phyloP scores from a whole-genome alignment of 1,284 basidiomycete species.

The Moniliophthora roreri region DNA sequence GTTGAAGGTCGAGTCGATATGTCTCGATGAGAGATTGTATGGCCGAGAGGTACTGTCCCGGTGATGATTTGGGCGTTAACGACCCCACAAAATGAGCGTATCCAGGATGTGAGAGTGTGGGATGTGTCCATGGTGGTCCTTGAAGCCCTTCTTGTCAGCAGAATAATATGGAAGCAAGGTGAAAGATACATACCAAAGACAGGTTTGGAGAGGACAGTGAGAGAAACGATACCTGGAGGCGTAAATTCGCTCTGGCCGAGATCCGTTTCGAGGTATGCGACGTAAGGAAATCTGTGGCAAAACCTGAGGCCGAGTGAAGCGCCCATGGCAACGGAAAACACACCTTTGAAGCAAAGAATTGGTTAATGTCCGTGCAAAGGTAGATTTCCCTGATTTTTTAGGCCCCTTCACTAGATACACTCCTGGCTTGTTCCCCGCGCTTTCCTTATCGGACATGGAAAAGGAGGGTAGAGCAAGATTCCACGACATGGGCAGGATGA shows the following conservation, averaged over 20 bases:
- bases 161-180: background rate
- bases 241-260: slow-evolving; percentile 94
- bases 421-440: slow-evolving; percentile 20
- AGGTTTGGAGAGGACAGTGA: slow-evolving; percentile 71
- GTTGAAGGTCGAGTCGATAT: slow-evolving; percentile 72
- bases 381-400: slow-evolving; percentile 90
- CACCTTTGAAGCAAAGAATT: slow-evolving; percentile 68
- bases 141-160: slow-evolving; percentile 3
- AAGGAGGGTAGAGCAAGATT: slow-evolving; percentile 37
- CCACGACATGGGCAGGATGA: slow-evolving; percentile 62
- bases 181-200: slow-evolving; percentile 59
- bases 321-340: slow-evolving; percentile 19
- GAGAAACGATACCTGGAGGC: slow-evolving; percentile 80
- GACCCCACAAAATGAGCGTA: slow-evolving; percentile 86
- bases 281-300: slow-evolving; percentile 56
- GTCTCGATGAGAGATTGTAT: slow-evolving; percentile 69
- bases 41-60: slow-evolving; percentile 76
- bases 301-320: background rate
- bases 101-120: slow-evolving; percentile 51
- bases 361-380: slow-evolving; percentile 74
- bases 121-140: slow-evolving; percentile 89
- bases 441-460: slow-evolving; percentile 1
- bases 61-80: slow-evolving; percentile 76
- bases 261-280: slow-evolving; percentile 92
- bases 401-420: slow-evolving; percentile 77